Percentiles rank a stretch among this genome's conserved stretches.
phyloP scores from a whole-genome alignment of 257 asterid species.

The Cordia subcordata region DNA sequence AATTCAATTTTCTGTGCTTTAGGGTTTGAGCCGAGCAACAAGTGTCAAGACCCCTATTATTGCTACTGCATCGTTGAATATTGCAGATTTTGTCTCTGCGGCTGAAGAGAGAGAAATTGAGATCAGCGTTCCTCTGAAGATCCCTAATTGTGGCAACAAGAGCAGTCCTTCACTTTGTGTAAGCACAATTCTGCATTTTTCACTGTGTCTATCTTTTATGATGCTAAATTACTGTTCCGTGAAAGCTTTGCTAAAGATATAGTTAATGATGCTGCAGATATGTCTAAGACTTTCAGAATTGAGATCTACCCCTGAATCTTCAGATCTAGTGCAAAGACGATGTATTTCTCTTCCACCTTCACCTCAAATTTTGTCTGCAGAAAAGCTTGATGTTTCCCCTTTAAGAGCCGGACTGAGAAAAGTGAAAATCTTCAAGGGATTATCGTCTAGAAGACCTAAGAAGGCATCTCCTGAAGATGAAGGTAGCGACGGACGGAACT shows the following conservation, averaged over 20 bases:
- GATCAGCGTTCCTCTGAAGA: constrained; percentile 39
- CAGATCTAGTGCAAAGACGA: constrained; percentile 31
- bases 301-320: constrained; percentile 32
- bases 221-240: not conserved
- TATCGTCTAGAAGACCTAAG: constrained; percentile 38
- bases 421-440: constrained; percentile 36
- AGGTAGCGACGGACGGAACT: constrained; percentile 56
- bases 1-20: not conserved
- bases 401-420: constrained; percentile 39
- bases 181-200: constrained; percentile 20
- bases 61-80: constrained; percentile 46
- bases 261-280: constrained; percentile 36
- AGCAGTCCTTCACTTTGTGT: constrained; percentile 37
- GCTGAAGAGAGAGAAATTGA: constrained; percentile 30
- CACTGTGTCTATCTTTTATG: not conserved
- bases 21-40: constrained; percentile 43
- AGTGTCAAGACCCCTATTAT: constrained; percentile 30
- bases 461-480: constrained; percentile 46
- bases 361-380: constrained; percentile 39
- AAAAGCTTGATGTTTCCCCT: constrained; percentile 30
- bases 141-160: constrained; percentile 9
- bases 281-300: constrained; percentile 41
- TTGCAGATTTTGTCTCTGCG: constrained; percentile 42
- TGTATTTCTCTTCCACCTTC: constrained; percentile 37
- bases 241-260: not conserved